A percentile compares a stretch with the other conserved stretches of the same genome.
These are phyloP conservation scores for Cryptosporidium felis DNA, from an alignment of 169 alveolate genomes.

Conservation along the genomic window DNA sequence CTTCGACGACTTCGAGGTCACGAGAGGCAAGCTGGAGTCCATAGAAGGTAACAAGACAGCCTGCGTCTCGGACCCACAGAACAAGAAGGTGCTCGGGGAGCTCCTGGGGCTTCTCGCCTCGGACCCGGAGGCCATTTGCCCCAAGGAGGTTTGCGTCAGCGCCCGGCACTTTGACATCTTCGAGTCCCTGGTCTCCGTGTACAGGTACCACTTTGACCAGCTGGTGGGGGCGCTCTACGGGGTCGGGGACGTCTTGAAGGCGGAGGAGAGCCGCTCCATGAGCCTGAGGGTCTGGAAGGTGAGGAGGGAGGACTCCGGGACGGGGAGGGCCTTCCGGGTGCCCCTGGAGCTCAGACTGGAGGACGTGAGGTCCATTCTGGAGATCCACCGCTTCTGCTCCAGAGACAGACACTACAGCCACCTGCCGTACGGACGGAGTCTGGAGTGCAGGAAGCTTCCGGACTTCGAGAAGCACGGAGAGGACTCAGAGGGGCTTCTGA, in stretches of 20 bases:
- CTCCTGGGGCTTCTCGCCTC: not conserved
- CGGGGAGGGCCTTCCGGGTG: not conserved
- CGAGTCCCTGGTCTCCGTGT: slow-evolving; percentile 42
- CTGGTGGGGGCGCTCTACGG: not conserved
- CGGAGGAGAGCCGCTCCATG: not conserved
- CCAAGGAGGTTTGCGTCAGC: not conserved
- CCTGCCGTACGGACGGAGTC: not conserved
- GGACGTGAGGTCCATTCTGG: not conserved
- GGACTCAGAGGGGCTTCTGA: slow-evolving; percentile 21
- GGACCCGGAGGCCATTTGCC: not conserved
- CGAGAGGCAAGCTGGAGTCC: not conserved
- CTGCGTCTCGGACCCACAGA: not conserved
- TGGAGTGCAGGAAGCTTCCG: slow-evolving; percentile 18
- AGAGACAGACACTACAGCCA: slow-evolving; percentile 28
- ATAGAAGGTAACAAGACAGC: not conserved
- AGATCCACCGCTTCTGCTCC: slow-evolving; percentile 6
- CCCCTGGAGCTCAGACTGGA: not conserved
- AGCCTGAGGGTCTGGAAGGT: slow-evolving; percentile 4
- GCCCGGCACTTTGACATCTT: slow-evolving; percentile 10
- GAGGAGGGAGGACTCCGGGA: not conserved
- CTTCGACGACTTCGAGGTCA: slow-evolving; percentile 10
- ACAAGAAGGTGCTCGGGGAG: not conserved
- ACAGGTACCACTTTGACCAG: slow-evolving; percentile 3
- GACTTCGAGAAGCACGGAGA: slow-evolving; percentile 6
- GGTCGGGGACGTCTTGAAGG: not conserved